These are phyloP conservation scores for Artemisia annua DNA, from an alignment of 129 eudicot species.

Conservation along the genomic window DNA sequence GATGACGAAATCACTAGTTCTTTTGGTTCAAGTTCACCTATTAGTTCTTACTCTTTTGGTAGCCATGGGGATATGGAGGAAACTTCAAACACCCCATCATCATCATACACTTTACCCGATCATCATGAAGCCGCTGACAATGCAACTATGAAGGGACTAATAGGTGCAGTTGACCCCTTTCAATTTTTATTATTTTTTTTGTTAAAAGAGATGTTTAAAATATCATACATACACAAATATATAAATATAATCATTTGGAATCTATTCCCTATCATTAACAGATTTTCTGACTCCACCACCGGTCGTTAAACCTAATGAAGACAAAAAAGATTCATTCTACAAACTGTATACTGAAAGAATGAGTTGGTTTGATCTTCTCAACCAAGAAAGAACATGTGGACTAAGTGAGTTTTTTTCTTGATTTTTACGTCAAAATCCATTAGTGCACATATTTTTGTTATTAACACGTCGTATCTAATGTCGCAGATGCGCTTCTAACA, in stretches of 20 bases:
- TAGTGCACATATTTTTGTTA: not conserved
- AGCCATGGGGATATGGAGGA: constrained; percentile 20
- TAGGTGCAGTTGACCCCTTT: constrained; percentile 13
- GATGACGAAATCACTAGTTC: constrained; percentile 35
- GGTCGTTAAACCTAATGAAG: constrained; percentile 16
- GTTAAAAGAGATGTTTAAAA: not conserved
- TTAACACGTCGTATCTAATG: not conserved
- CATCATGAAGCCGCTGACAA: constrained; percentile 19
- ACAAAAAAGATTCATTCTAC: constrained; percentile 45
- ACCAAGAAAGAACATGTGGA: constrained; percentile 50
- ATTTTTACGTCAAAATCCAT: not conserved
- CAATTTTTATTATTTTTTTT: not conserved
- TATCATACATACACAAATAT: not conserved
- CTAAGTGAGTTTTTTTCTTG: constrained; percentile 35
- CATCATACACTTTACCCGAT: constrained; percentile 19
- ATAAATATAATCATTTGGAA: not conserved
- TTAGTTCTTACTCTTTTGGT: constrained; percentile 25
- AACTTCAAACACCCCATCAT: constrained; percentile 28
- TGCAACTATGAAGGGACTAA: not conserved
- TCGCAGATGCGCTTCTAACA: constrained; percentile 29
- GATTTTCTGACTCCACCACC: constrained; percentile 17
- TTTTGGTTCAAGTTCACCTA: constrained; percentile 24
- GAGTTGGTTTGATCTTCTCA: constrained; percentile 69
- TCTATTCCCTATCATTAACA: not conserved
- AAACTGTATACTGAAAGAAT: constrained; percentile 46